These are phyloP conservation scores for Globisporangium apiculatum DNA, from an alignment of 352 stramenopile genomes.

Conservation along the genomic window DNA sequence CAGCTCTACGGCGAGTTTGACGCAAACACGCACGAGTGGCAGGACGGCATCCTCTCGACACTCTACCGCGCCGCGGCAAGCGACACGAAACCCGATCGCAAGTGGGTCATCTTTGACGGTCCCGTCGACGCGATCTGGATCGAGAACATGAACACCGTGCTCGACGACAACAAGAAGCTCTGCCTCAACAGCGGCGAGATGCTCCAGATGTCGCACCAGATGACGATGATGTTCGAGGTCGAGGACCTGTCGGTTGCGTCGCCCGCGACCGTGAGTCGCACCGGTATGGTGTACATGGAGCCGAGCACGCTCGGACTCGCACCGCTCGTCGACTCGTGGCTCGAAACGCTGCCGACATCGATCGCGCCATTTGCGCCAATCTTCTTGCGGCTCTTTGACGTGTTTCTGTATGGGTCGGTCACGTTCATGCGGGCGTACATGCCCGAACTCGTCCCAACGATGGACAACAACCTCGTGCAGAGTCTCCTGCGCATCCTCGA, in stretches of 20 bases:
- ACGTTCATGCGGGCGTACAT: constrained; percentile 84
- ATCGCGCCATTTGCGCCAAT: constrained; percentile 24
- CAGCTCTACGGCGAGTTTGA: constrained; percentile 95
- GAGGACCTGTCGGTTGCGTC: constrained; percentile 92
- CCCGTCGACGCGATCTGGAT: constrained; percentile 95
- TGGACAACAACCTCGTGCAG: constrained; percentile 91
- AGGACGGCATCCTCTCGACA: constrained; percentile 93
- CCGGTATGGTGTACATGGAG: constrained; percentile 97
- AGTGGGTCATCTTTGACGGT: constrained; percentile 94
- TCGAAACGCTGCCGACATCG: constrained; percentile 58
- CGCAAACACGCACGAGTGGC: constrained; percentile 93
- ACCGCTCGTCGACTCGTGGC: constrained; percentile 87
- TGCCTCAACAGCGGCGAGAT: constrained; percentile 93
- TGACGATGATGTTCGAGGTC: constrained; percentile 98
- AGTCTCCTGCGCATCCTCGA: constrained; percentile 92
- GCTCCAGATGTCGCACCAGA: constrained; percentile 92
- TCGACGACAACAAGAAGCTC: constrained; percentile 95
- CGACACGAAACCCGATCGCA: constrained; percentile 85
- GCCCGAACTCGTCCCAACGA: constrained; percentile 86
- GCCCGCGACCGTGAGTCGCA: constrained; percentile 91
- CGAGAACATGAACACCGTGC: constrained; percentile 96
- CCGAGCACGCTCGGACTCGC: constrained; percentile 86
- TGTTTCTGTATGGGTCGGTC: constrained; percentile 87
- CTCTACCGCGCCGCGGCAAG: constrained; percentile 88
- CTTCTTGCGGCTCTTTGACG: constrained; percentile 81